Base-by-base conservation (phyloP, 768 basidiomycete species). In the Chalciporus sphaerocephalus region DNA sequence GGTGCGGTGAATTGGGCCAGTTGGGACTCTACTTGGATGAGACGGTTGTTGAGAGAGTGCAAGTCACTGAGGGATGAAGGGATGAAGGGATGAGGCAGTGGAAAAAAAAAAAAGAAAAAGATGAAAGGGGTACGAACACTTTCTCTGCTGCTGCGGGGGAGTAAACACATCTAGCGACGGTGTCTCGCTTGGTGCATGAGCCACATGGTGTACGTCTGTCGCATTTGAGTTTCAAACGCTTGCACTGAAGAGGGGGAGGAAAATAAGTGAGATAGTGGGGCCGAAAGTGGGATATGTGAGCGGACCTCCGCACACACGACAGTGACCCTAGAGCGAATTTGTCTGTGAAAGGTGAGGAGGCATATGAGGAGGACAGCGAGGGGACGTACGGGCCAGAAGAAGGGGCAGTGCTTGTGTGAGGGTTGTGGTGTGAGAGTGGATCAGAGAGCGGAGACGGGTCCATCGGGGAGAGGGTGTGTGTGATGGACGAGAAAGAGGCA, bases 141-240 rank as follows among this genome's bases (percentile, higher is more conserved):
- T 91, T 92, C 69, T 92, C 89, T 15, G 86, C 82, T 0, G 89
- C 89, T 13, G 85, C 87, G 18, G 85, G 80, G 0, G 87, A 87
- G 61, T 90, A 90, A 5, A 84, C 73, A 55, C 87, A 90, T 54
- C 85, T 73, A 4, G 71, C 68, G 10, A 85, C 76, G 0, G 85
- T 87, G 58, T 87, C 84, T 50, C 88, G 83, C 60, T 91, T 91
- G 15, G 80, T 74, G 54, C 90, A 92, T 21, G 81, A 83, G 1
- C 80, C 79, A 53, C 89, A 92, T 0, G 89, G 89, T 3, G 74
- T 79, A 17, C 83, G 77, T 30, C 89, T 72, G 67, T 92, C 89
- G 59, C 89, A 92, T 69, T 84, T 89, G 42, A 92, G 75, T 56
- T 92, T 92, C 42, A 92, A 74, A 4, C 89, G 86, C 64, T 92